These are phyloP conservation scores for Talaromyces sp. DNA, from an alignment of 2,329 filamentous ascomycete genomes.

Conservation along the genomic window DNA sequence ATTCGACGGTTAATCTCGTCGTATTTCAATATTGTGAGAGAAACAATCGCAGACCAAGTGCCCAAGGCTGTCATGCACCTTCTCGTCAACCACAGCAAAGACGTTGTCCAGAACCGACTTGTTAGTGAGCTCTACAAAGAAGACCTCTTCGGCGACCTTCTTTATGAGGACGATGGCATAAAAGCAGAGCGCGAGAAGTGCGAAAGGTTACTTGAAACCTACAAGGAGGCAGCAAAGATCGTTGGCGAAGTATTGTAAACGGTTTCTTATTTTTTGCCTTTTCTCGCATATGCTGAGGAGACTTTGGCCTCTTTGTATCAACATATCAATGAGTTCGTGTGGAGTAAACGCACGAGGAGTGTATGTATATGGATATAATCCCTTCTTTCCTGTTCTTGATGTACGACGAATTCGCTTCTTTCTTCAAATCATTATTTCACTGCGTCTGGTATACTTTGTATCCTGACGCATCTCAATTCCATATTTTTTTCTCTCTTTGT, in stretches of 20 bases:
- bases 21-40: conserved; percentile 98
- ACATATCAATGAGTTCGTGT: neutral
- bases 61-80: conserved; percentile 99
- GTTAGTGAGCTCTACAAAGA: conserved; percentile 96
- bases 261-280: conserved; percentile 1
- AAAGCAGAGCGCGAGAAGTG: conserved; percentile 98
- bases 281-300: neutral
- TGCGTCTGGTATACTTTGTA: neutral
- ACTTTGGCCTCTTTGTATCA: conserved; percentile 1
- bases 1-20: conserved; percentile 95
- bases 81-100: conserved; percentile 95
- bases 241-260: conserved; percentile 84
- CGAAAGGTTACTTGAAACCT: conserved; percentile 89
- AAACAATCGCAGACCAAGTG: conserved; percentile 97
- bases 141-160: conserved; percentile 77
- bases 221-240: conserved; percentile 96
- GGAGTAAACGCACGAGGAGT: neutral
- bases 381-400: neutral
- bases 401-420: neutral
- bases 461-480: neutral
- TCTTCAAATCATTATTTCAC: neutral
- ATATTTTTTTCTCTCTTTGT: neutral
- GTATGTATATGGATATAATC: conserved; percentile 1
- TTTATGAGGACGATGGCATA: conserved; percentile 96
- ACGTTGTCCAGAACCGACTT: conserved; percentile 92